Base-by-base conservation (phyloP, 208 protist species). In the Crithidia expoeki region DNA sequence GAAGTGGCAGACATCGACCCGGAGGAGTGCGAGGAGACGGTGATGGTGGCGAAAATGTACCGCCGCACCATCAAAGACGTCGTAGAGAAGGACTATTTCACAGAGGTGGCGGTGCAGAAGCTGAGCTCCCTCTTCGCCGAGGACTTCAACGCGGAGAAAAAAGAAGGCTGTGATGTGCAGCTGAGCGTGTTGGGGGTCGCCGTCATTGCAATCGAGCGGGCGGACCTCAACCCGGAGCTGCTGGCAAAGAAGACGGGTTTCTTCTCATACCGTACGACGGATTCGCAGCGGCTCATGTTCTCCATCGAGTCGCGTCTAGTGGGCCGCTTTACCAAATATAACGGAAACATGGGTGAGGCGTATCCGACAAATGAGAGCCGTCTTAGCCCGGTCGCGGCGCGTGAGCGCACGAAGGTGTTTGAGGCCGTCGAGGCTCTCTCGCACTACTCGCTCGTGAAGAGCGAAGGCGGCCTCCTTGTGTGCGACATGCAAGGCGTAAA, bases 281-380 rank as follows among this genome's bases (percentile, higher is more conserved):
- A 91, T 74, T 82, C 80, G 21, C 58, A 88, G 36, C 70, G 79
- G 21, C 61, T 88, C 25, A 76, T 88, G 71, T 92, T 92, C 68
- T 61, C 76, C 38, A 85, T 94, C 42, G 89, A 94, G 70, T 67
- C 78, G 27, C 88, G 80, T 62, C 77, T 94, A 17, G 27, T 55
- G 14, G 89, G 89, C 2, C 59, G 68, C 44, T 94, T 90, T 51
- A 91, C 85, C 58, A 94, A 94, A 79, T 90, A 94, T 77, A 94
- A 91, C 77, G 89, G 82, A 51, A 94, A 94, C 82, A 87, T 82
- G 72, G 86, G 85, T 16, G 73, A 89, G 53, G 67, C 67, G 27
- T 94, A 90, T 53, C 62, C 58, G 11, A 66, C 78, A 11, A 84
- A 89, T 49, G 83, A 86, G 67, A 74, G 64, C 25, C 55, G 59